Percentiles rank a stretch among this genome's conserved stretches.
Evolutionary conservation across 257 asterid genomes (phyloP).

Genomic region (Solanum peruvianum): DNA sequence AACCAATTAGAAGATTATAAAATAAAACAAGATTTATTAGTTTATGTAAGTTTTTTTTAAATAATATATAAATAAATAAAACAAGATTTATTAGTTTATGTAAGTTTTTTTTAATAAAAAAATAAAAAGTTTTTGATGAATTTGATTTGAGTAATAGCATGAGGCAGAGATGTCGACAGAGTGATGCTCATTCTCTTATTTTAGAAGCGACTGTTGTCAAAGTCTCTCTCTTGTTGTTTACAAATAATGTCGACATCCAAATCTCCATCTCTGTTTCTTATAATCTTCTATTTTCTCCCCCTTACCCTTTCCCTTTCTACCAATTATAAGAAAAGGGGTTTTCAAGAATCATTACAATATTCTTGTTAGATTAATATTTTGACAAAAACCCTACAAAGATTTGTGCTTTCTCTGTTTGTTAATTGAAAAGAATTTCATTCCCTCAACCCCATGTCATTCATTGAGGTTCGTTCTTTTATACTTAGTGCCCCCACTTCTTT

Average conservation of each 20-base stretch:
- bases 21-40: no score
- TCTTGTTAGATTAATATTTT: neutral
- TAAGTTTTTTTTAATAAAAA: no score
- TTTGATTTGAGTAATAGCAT: neutral
- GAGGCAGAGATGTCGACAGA: neutral
- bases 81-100: neutral
- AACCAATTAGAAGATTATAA: no score
- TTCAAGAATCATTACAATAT: neutral
- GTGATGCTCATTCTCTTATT: neutral
- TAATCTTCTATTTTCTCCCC: neutral
- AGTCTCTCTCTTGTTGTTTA: neutral
- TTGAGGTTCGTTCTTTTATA: constrained; percentile 34
- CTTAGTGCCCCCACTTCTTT: neutral
- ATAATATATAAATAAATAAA: no score
- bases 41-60: no score
- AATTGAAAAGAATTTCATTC: neutral
- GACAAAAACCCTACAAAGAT: neutral
- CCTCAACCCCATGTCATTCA: constrained; percentile 40
- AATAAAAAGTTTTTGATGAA: neutral
- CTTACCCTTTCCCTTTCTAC: neutral
- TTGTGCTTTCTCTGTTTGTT: neutral
- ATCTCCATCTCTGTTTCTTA: neutral
- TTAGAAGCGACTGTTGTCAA: neutral
- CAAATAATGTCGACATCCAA: neutral
- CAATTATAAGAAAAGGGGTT: neutral